A percentile compares a stretch with the other conserved stretches of the same genome.
These are phyloP conservation scores for Podospora sp. DNA, from an alignment of 495 filamentous ascomycete species.

Conservation along the genomic window DNA sequence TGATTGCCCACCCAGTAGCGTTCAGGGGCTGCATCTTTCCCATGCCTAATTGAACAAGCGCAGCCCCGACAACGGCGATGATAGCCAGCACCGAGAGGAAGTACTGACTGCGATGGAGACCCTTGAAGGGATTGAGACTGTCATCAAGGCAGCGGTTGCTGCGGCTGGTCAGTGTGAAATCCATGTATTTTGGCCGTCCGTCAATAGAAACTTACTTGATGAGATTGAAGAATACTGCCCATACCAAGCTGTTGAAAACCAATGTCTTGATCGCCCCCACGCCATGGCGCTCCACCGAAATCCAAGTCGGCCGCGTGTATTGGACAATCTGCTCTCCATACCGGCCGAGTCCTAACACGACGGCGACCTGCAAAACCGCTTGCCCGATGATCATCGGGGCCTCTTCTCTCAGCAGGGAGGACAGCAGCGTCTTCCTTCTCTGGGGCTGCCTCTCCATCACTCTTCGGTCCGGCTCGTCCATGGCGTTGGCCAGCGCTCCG, in stretches of 20 bases:
- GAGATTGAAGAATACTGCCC: constrained; percentile 95
- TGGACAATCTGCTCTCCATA: constrained; percentile 64
- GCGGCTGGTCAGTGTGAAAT: constrained; percentile 35
- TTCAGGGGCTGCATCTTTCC: constrained; percentile 58
- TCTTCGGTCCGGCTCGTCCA: constrained; percentile 71
- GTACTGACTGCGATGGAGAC: constrained; percentile 70
- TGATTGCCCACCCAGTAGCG: constrained; percentile 68
- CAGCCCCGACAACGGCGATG: constrained; percentile 77
- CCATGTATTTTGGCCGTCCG: no score
- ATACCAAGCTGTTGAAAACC: constrained; percentile 90
- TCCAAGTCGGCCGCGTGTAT: neutral
- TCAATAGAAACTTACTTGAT: constrained; percentile 61
- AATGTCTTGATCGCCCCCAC: constrained; percentile 67
- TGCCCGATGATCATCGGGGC: constrained; percentile 97
- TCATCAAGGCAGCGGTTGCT: constrained; percentile 73
- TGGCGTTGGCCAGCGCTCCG: constrained; percentile 87
- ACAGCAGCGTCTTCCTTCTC: constrained; percentile 58
- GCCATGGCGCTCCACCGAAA: no score
- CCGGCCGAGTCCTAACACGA: constrained; percentile 78
- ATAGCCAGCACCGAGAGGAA: constrained; percentile 77
- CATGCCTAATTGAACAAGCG: constrained; percentile 59
- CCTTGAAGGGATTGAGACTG: constrained; percentile 82
- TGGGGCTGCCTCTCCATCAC: constrained; percentile 77
- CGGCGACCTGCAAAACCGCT: constrained; percentile 77
- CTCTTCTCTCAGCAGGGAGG: constrained; percentile 72